phyloP scores from a whole-genome alignment of 179 eudicot species.

The Heliamphora pulchella region DNA sequence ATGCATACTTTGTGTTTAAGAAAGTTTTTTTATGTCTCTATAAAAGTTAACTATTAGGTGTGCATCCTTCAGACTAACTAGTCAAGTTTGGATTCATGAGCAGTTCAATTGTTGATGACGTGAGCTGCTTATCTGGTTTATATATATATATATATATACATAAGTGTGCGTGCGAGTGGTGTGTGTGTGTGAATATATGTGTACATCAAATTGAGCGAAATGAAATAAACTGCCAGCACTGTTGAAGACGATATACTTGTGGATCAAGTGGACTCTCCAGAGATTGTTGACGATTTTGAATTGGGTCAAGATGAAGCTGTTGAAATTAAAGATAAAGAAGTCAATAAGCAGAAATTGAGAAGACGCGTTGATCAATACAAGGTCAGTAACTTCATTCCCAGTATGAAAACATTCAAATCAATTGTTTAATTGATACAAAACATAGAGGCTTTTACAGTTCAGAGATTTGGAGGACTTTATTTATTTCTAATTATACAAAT shows the following conservation, averaged over 20 bases:
- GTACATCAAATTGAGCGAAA: background rate
- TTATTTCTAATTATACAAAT: background rate
- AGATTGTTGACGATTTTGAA: constrained; percentile 88
- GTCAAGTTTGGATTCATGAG: background rate
- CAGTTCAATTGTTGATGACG: background rate
- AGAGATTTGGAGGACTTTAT: background rate
- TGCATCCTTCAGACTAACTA: background rate
- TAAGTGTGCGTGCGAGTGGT: background rate
- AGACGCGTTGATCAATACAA: constrained; percentile 69
- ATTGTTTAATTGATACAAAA: background rate
- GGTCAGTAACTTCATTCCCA: constrained; percentile 30
- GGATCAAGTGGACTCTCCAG: constrained; percentile 78
- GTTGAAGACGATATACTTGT: constrained; percentile 85
- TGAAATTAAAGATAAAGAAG: constrained; percentile 81
- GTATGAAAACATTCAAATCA: background rate
- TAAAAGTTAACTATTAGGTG: background rate
- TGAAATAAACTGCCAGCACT: constrained; percentile 48
- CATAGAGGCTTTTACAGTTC: background rate
- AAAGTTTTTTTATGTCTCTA: background rate
- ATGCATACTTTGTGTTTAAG: background rate
- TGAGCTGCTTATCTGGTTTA: background rate
- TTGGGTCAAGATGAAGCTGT: constrained; percentile 86
- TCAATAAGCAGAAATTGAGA: constrained; percentile 67
- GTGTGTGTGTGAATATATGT: background rate
- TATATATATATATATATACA: background rate